Evolutionary conservation across 2,329 filamentous ascomycete genomes (phyloP), one percentile per base, ranked within the genome.

Genomic region (Paracamarosporium sp.): DNA sequence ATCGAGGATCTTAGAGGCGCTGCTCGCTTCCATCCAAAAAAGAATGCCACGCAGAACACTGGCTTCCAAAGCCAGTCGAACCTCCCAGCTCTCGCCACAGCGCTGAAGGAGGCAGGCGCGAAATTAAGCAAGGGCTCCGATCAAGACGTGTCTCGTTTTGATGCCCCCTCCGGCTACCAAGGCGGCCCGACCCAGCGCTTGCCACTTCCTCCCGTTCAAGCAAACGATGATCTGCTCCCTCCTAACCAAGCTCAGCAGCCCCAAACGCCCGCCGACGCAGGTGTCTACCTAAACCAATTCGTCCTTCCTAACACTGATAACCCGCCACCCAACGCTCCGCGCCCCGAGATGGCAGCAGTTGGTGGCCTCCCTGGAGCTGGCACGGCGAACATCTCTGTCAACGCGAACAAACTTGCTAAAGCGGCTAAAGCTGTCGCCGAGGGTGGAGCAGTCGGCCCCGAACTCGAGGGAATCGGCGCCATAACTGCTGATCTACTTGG

Each of bases 231-330:
- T 15, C 38, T 58, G 11, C 57, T 62, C 27, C 35, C 59, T 15
- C 58, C 61, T 0, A 65, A 65, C 30, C 54, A 53, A 28, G 59
- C 60, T 0, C 61, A 62, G 28, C 69, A 70, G 46, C 64, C 61
- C 25, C 71, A 75, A 50, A 72, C 72, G 31, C 71, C 72, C 5
- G 67, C 68, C 2, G 72, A 76, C 52, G 71, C 72, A 25, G 70
- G 68, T 48, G 63, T 66, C 5, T 76, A 75, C 22, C 60, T 76
- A 0, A 76, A 76, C 24, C 73, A 76, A 45, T 76, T 75, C 52
- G 72, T 76, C 7, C 63, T 76, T 12, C 73, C 73, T 0, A 68
- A 65, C n/a, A 74, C 72, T 2, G 73, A 76, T 52, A 72, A 69
- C 46, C 72, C 70, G 9, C 62, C 71, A 5, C 67, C 68, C 1